Evolutionary conservation across 495 filamentous ascomycete genomes (phyloP).

Genomic region (Penicillium flavigenum): DNA sequence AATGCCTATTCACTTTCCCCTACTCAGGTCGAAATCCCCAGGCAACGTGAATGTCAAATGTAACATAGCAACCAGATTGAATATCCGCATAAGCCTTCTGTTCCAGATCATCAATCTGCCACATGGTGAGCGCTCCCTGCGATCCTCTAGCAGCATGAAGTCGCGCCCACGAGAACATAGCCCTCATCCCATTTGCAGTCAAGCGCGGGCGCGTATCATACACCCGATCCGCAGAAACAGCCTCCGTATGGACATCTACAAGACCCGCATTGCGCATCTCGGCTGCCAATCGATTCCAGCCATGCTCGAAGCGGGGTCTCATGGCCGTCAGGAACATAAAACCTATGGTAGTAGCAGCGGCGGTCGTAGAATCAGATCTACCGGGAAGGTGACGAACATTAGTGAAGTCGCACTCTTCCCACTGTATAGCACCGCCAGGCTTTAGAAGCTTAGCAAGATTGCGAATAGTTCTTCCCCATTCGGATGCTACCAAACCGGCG

Average conservation of each 20-base stretch:
- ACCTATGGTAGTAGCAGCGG: slow-evolving; percentile 5
- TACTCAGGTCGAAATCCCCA: slow-evolving; percentile 3
- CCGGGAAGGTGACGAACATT: not conserved
- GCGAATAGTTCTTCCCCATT: slow-evolving; percentile 18
- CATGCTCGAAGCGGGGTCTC: not conserved
- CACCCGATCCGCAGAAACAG: not conserved
- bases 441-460: slow-evolving; percentile 32
- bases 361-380: not conserved
- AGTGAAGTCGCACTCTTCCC: slow-evolving; percentile 30
- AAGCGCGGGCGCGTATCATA: not conserved
- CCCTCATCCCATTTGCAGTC: slow-evolving; percentile 13
- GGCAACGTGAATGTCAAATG: slow-evolving; percentile 9
- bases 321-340: slow-evolving; percentile 8
- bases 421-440: slow-evolving; percentile 42
- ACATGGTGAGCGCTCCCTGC: slow-evolving; percentile 5
- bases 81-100: slow-evolving; percentile 19
- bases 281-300: not conserved
- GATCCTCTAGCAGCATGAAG: slow-evolving; percentile 11
- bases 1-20: not conserved
- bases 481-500: slow-evolving; percentile 26
- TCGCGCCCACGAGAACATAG: slow-evolving; percentile 16
- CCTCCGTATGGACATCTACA: not conserved
- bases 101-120: slow-evolving; percentile 14
- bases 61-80: slow-evolving; percentile 17
- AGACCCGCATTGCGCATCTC: slow-evolving; percentile 2